Percentiles rank a stretch among this genome's conserved stretches.
Evolutionary conservation across 2,329 filamentous ascomycete genomes (phyloP).

Genomic region (Xylaria sp.): DNA sequence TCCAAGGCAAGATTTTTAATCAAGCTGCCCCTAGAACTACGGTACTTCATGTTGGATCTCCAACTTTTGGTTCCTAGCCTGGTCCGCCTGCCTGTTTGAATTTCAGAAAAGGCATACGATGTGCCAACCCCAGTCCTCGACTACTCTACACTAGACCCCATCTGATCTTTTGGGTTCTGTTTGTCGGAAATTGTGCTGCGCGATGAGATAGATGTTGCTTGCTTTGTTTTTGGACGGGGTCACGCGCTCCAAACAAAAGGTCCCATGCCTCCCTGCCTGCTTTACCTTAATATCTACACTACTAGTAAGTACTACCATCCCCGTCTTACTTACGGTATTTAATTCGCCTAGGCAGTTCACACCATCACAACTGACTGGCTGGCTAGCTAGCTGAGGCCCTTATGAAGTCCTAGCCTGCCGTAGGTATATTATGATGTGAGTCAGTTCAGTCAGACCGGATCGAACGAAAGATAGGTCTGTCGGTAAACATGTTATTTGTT

Average conservation of each 20-base stretch:
- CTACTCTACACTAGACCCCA: not conserved
- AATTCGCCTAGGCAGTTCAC: conserved; percentile 4
- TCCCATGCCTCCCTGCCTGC: not conserved
- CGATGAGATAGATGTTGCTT: not conserved
- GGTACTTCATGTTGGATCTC: not conserved
- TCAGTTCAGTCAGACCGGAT: conserved; percentile 1
- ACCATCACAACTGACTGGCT: not conserved
- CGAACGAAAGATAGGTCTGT: not conserved
- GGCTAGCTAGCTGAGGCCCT: not conserved
- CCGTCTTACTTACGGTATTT: not conserved
- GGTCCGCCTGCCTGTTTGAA: not conserved
- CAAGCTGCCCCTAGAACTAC: not conserved
- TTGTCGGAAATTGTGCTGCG: conserved; percentile 4
- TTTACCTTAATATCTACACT: not conserved
- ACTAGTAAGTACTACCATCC: not conserved
- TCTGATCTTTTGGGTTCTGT: not conserved
- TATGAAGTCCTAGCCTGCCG: not conserved
- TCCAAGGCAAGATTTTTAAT: not conserved
- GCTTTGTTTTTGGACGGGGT: not conserved
- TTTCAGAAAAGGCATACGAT: not conserved
- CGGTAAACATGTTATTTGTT: not conserved
- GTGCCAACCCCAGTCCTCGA: not conserved
- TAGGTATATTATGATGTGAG: not conserved
- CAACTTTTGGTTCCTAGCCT: not conserved
- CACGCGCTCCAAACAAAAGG: conserved; percentile 15